Base-by-base conservation (phyloP, 2,329 filamentous ascomycete species). In the Aspergillus cejpii region DNA sequence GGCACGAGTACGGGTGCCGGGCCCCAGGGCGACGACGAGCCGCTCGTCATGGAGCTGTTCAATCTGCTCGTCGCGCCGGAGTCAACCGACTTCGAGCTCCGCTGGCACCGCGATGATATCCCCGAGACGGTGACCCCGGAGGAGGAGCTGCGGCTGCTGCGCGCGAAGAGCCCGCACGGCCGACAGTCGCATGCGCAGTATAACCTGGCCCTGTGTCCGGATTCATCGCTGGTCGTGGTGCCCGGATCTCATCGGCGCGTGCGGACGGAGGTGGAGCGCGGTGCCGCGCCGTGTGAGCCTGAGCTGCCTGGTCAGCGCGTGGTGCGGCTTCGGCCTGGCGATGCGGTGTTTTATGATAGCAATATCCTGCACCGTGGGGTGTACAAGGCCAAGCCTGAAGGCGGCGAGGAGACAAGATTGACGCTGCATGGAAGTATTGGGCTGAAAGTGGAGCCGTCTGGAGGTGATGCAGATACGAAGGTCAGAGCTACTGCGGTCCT, bases 101-200 rank as follows among this genome's bases (percentile, higher is more conserved):
- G 83, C 39, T 94, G 89, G 89, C 89, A 95, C 63, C 74, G 89
- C 24, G 89, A 95, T 60, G 87, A 94, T 60, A 83, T 94, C 37
- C 73, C 81, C 2, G 75, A 81, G n/a, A 72, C 75, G 1, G 85
- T 82, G 0, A 74, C 73, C 0, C 61, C 79, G 0, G 81, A 83
- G 15, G 81, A 90, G 58, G 89, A 94, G 65, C 59, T 79, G 33
- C 67, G 67, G 36, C 69, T 83, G 21, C 69, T 94, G 41, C 60
- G 63, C 1, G 69, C 77, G 49, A 72, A 71, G 51, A 63, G 60
- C n/a, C 68, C 69, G 0, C 53, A 59, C 1, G 63, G 63, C 10
- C 57, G 60, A 0, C 80, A 83, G 45, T 80, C 77, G 56, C 87
- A 92, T 57, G 84, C 87, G 28, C 89, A 95, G 70, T 95, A 87